Base-by-base conservation (phyloP, 164 flowering plant genomes). In the Umbellularia californica region DNA sequence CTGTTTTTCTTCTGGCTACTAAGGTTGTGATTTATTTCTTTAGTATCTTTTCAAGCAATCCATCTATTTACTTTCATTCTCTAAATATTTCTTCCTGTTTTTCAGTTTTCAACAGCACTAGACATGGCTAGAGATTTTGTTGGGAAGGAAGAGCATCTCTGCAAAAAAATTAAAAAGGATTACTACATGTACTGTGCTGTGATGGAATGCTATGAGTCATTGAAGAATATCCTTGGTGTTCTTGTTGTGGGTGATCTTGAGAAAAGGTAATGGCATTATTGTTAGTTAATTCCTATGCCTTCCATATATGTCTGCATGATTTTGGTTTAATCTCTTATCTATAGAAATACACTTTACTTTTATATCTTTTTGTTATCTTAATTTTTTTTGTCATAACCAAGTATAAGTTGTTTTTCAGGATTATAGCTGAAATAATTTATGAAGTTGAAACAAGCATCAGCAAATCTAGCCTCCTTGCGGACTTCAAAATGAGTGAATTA, bases 1-100 rank as follows among this genome's bases (percentile, higher is more conserved):
- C 99, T 55, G 84, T 92, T 76, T 95, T 95, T 75, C 95, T 93
- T 51, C 81, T 95, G 52, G 90, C 94, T 80, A 83, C 88, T 77
- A 90, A 95, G 97, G 99, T 14, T 64, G 28, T 11, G 28, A 64
- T 3, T 64, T 24, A 20, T 64, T n/a, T 71, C 28, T 19, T 65
- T 65, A 2, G 28, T 30, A 51, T 12, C 25, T 15, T 17, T 55
- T 19, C 72, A 47, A 70, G 20, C 20, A 5, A 23, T n/a, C 14
- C 63, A 27, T 70, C 33, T 6, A 20, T n/a, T 11, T 15, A 24
- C 15, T 58, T n/a, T 73, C 65, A 15, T 51, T 63, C 52, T 58
- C 11, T 9, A 69, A 52, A 28, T 70, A 7, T 50, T 50, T 12
- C 30, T 76, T 70, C 69, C 68, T 52, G 69, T 73, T 52, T 82